These are phyloP conservation scores for Davidsoniella eucalypti DNA, from an alignment of 2,329 filamentous ascomycete genomes.

Conservation along the genomic window DNA sequence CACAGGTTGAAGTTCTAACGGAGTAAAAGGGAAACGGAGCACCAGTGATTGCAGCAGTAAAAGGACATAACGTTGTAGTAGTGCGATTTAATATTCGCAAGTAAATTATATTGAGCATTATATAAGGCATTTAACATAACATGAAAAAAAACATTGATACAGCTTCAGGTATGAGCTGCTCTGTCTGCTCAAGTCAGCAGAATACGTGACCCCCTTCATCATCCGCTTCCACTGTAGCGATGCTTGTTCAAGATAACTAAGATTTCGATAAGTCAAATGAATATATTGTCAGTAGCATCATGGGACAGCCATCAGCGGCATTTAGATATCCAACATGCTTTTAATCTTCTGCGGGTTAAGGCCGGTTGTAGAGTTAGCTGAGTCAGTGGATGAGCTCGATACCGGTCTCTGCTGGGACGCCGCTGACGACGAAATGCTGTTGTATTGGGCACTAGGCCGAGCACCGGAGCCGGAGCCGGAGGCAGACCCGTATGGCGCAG, in stretches of 20 bases:
- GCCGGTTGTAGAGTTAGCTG: conserved; percentile 23
- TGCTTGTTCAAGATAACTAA: too few relatives aligned
- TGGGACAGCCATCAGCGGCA: conserved; percentile 1
- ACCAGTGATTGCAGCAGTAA: not conserved
- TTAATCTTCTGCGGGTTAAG: conserved; percentile 35
- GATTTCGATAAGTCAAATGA: too few relatives aligned
- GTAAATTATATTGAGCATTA: too few relatives aligned
- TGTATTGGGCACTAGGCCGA: not conserved
- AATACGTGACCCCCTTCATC: not conserved
- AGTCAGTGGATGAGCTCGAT: conserved; percentile 28
- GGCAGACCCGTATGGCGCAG: conserved; percentile 16
- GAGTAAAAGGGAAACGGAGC: not conserved
- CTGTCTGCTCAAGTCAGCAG: not conserved
- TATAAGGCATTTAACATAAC: too few relatives aligned
- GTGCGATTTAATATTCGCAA: not conserved
- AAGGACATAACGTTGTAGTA: not conserved
- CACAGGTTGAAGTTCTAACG: too few relatives aligned
- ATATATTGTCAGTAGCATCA: too few relatives aligned
- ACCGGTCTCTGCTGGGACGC: conserved; percentile 16
- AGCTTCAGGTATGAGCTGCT: not conserved
- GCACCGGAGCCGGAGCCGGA: conserved; percentile 8
- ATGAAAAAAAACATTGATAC: too few relatives aligned
- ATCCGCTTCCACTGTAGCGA: not conserved
- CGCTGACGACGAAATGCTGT: not conserved
- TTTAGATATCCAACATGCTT: conserved; percentile 41